These are phyloP conservation scores for Ganoderma lingzhi DNA, from an alignment of 1,284 basidiomycete species.

Conservation along the genomic window DNA sequence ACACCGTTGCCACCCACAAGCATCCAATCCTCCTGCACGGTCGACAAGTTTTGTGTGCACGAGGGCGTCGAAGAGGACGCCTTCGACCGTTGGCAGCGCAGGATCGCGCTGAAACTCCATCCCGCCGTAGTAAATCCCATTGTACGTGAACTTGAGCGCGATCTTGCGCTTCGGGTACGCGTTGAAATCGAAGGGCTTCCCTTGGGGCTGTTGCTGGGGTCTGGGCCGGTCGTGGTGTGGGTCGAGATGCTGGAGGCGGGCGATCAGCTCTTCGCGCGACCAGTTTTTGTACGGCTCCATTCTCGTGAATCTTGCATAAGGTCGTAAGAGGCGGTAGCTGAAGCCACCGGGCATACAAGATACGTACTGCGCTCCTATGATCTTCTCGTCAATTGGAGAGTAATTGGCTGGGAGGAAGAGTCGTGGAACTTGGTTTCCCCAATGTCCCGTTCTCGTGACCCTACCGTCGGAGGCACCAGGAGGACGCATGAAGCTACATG, in stretches of 20 bases:
- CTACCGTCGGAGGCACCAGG: no score
- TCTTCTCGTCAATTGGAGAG: no score
- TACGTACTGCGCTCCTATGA: slow-evolving; percentile 18
- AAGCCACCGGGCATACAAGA: slow-evolving; percentile 34
- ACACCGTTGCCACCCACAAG: slow-evolving; percentile 91
- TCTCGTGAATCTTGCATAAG: slow-evolving; percentile 34
- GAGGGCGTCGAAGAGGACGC: slow-evolving; percentile 85
- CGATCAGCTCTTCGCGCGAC: slow-evolving; percentile 75
- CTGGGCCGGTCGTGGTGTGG: slow-evolving; percentile 26
- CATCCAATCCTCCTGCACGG: slow-evolving; percentile 77
- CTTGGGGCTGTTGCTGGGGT: slow-evolving; percentile 19
- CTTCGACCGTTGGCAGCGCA: slow-evolving; percentile 90
- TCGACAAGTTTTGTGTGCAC: slow-evolving; percentile 82
- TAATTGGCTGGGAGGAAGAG: no score
- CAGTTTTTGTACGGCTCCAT: slow-evolving; percentile 57
- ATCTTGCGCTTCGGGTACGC: slow-evolving; percentile 85
- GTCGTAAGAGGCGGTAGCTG: slow-evolving; percentile 37
- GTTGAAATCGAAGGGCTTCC: slow-evolving; percentile 68
- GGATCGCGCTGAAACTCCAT: slow-evolving; percentile 83
- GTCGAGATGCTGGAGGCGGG: slow-evolving; percentile 65
- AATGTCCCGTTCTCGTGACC: no score
- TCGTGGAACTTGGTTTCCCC: no score
- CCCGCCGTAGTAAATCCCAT: slow-evolving; percentile 93
- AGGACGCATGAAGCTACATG: no score
- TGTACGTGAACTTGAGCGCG: slow-evolving; percentile 91